Base-by-base conservation (phyloP, 352 stramenopile genomes). In the Thraustotheca clavata region DNA sequence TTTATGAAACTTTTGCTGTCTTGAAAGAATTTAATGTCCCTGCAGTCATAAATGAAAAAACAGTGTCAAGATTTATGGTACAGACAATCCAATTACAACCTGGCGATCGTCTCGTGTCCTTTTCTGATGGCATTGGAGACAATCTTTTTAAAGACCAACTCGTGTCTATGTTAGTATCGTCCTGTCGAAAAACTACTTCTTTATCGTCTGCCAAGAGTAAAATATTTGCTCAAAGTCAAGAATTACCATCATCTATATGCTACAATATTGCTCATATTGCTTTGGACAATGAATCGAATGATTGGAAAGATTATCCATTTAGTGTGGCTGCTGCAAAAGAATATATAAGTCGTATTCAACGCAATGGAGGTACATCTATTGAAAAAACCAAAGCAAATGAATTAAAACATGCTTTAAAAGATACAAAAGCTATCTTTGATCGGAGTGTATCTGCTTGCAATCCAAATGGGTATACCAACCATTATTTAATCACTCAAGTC, bases 71-170 rank as follows among this genome's bases (percentile, higher is more conserved):
- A 18, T 72, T 89, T 22, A 68, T 88, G 3, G 76, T 92, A 41
- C 78, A 92, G 69, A 86, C 62, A 61, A 86, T 86, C 60, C 59
- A 69, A 1, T 55, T 92, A 3, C 71, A 75, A 38, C 49, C 77
- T 11, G 67, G 71, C 2, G 83, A 90, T 60, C 49, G 88, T 11
- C 82, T 79, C 68, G 63, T 92, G 14, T 88, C 79, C 1, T 90
- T 92, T 59, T 88, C 79, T 12, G 83, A 92, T 41, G 83, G 83
- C 39, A 46, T 92, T 36, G 79, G 75, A 59, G 83, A 92, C 59
- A 92, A 92, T 52, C 36, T 92, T 27, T 92, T 88, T 72, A 87
- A 88, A 55, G 76, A 88, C 38, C 80, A 92, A 47, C 74, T 92
- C 33, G 55, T 76, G 11, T 12, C 12, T 0, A 38, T 65, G 0